phyloP scores from a whole-genome alignment of 2,329 filamentous ascomycete species.

The Ceratocystis alfenasii region DNA sequence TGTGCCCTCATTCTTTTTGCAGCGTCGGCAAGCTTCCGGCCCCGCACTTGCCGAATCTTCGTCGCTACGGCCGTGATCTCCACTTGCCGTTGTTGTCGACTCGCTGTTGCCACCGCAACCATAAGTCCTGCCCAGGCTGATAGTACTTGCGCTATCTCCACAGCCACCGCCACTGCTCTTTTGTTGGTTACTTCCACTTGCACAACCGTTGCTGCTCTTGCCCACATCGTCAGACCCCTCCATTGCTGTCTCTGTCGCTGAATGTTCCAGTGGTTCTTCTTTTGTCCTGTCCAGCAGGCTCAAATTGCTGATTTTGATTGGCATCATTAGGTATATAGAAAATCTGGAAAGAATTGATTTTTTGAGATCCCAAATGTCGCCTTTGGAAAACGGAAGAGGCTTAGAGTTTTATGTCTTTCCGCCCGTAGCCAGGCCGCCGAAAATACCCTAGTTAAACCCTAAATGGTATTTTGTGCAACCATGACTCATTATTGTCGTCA shows the following conservation, averaged over 20 bases:
- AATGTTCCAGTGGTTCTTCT: neutral
- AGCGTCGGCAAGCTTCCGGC: slow-evolving; percentile 19
- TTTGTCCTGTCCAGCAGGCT: slow-evolving; percentile 10
- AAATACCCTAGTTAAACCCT: neutral
- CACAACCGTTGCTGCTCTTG: neutral
- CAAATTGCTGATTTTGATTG: neutral
- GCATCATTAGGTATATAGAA: slow-evolving; percentile 1
- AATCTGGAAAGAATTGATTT: neutral
- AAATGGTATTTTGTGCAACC: neutral
- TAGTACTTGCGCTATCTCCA: neutral
- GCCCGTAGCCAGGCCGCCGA: neutral
- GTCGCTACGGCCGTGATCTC: neutral
- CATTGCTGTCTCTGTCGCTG: neutral
- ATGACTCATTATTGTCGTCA: neutral
- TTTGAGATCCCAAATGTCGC: neutral
- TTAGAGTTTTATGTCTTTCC: slow-evolving; percentile 2
- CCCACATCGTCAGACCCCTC: neutral
- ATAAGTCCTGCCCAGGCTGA: neutral
- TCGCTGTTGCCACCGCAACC: slow-evolving; percentile 9
- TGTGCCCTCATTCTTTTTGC: slow-evolving; percentile 18
- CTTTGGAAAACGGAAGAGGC: too few species aligned
- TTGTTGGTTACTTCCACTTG: neutral
- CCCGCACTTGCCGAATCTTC: slow-evolving; percentile 9
- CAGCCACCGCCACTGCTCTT: neutral
- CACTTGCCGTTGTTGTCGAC: neutral